Percentiles rank a stretch among this genome's conserved stretches.
These are phyloP conservation scores for Fagopyrum homotropicum DNA, from an alignment of 148 eudicot genomes.

Conservation along the genomic window DNA sequence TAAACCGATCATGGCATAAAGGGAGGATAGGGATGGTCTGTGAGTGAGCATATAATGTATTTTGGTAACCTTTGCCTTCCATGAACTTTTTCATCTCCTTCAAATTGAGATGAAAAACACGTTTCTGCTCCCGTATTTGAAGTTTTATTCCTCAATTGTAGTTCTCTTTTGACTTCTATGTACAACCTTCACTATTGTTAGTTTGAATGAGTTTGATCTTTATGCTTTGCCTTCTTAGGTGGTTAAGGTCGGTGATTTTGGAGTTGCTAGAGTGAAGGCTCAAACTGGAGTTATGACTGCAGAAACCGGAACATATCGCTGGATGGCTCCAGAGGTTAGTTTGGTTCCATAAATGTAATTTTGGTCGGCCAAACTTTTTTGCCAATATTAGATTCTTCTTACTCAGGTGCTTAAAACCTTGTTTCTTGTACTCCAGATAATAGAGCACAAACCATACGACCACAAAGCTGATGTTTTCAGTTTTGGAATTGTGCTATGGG, in stretches of 20 bases:
- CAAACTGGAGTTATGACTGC: conserved; percentile 98
- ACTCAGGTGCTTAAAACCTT: not conserved
- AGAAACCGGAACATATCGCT: conserved; percentile 95
- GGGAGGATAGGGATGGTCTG: not conserved
- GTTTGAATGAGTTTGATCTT: not conserved
- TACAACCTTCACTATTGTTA: not conserved
- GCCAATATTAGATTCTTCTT: not conserved
- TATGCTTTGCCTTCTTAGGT: conserved; percentile 36
- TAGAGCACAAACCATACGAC: conserved; percentile 94
- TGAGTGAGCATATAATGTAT: not conserved
- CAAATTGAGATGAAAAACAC: not conserved
- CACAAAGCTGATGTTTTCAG: conserved; percentile 99
- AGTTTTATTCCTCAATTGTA: not conserved
- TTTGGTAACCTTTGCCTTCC: not conserved
- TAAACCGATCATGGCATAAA: not conserved
- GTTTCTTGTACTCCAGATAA: conserved; percentile 41
- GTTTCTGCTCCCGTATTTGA: not conserved
- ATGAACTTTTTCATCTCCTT: conserved; percentile 3
- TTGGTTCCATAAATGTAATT: not conserved
- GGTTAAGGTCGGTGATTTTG: conserved; percentile 98
- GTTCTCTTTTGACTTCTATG: not conserved
- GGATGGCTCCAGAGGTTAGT: conserved; percentile 99
- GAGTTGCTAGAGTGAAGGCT: conserved; percentile 93
- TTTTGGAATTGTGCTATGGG: conserved; percentile 84
- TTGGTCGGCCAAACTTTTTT: not conserved